phyloP scores from a whole-genome alignment of 192 early-diverging fungal species.

The Podila epigama region DNA sequence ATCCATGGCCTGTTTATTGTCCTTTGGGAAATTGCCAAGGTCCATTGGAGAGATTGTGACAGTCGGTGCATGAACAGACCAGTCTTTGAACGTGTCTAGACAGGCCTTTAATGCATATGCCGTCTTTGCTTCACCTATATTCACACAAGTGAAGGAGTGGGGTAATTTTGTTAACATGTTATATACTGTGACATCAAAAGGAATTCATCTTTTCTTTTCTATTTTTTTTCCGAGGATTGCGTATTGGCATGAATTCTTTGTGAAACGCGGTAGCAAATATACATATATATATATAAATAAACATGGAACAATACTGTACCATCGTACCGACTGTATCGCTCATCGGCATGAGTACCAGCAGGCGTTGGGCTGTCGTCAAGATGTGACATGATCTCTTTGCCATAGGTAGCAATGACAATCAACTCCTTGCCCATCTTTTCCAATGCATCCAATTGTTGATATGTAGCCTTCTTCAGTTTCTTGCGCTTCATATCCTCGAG shows the following conservation, averaged over 20 bases:
- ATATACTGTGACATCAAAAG: not conserved
- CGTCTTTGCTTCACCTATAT: slow-evolving; percentile 30
- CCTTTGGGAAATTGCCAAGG: slow-evolving; percentile 39
- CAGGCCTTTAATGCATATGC: slow-evolving; percentile 40
- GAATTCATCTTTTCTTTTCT: not conserved
- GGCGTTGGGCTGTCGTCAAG: slow-evolving; percentile 40
- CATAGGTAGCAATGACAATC: slow-evolving; percentile 38
- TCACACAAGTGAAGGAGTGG: no score
- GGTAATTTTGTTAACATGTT: no score
- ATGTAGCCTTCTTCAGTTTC: slow-evolving; percentile 28
- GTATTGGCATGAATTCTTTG: no score
- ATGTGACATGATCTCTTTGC: slow-evolving; percentile 17
- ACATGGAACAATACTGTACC: slow-evolving; percentile 1
- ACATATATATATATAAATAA: not conserved
- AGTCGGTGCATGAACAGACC: slow-evolving; percentile 19
- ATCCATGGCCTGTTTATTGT: slow-evolving; percentile 43
- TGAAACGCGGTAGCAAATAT: no score
- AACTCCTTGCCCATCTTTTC: slow-evolving; percentile 47
- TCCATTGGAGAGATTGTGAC: slow-evolving; percentile 22
- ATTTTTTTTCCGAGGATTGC: no score
- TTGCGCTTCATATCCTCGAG: slow-evolving; percentile 42
- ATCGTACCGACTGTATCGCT: slow-evolving; percentile 25
- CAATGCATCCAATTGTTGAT: slow-evolving; percentile 34
- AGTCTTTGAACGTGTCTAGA: slow-evolving; percentile 33
- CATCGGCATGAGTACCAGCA: slow-evolving; percentile 35